A percentile compares a stretch with the other conserved stretches of the same genome.
Evolutionary conservation across 2,329 filamentous ascomycete genomes (phyloP).

Genomic region (Ceratocystis lukuohia): DNA sequence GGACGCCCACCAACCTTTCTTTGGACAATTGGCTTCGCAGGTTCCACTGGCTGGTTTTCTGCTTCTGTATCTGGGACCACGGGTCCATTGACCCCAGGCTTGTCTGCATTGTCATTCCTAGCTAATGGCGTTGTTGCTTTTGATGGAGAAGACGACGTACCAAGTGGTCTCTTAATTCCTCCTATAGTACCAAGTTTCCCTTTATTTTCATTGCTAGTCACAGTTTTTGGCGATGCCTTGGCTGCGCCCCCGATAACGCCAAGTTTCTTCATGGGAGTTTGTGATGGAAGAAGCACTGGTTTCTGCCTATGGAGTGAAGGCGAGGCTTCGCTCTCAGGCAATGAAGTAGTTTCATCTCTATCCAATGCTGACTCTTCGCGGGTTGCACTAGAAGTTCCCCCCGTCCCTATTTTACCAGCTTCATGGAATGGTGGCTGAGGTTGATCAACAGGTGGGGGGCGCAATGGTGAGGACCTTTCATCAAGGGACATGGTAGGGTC

Average conservation of each 20-base stretch:
- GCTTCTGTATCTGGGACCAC: background rate
- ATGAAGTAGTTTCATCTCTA: conserved; percentile 6
- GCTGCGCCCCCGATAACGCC: background rate
- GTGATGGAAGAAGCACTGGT: background rate
- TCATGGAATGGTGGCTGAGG: background rate
- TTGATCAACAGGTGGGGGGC: background rate
- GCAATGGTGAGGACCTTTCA: background rate
- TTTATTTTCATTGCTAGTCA: background rate
- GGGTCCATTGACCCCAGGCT: too few relatives aligned
- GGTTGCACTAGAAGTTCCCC: background rate
- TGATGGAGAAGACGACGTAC: background rate
- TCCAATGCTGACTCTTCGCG: background rate
- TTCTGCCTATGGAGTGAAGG: background rate
- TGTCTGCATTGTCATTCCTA: background rate
- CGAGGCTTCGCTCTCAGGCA: background rate
- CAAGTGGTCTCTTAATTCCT: background rate
- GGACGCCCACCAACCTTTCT: conserved; percentile 12
- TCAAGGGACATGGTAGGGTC: conserved; percentile 14
- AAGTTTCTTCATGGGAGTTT: background rate
- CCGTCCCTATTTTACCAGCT: background rate
- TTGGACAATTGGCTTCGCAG: background rate
- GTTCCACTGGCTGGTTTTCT: background rate
- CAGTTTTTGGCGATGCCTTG: background rate
- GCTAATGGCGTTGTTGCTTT: background rate
- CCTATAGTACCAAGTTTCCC: background rate